Percentiles rank a stretch among this genome's conserved stretches.
These are phyloP conservation scores for Batkoa obscura DNA, from an alignment of 371 early-diverging fungal species.

Conservation along the genomic window DNA sequence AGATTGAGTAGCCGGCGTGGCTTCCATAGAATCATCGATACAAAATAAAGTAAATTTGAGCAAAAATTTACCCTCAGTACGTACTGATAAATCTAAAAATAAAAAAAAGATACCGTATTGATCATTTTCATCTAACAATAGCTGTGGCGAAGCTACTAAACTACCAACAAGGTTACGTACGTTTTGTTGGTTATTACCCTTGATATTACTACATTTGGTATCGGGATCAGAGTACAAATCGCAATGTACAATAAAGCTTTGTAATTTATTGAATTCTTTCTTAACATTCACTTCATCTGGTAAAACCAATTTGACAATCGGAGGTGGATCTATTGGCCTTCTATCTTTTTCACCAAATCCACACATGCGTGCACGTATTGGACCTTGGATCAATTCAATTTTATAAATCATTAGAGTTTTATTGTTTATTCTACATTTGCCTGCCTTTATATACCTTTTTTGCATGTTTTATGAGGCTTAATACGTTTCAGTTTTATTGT, in stretches of 20 bases:
- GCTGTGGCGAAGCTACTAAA: constrained; percentile 75
- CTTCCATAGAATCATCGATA: constrained; percentile 41
- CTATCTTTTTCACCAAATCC: constrained; percentile 50
- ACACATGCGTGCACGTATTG: constrained; percentile 42
- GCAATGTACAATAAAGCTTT: constrained; percentile 8
- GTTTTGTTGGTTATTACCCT: neutral
- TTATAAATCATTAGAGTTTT: no score
- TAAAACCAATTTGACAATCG: constrained; percentile 34
- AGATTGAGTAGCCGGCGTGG: constrained; percentile 60
- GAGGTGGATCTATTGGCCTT: constrained; percentile 53
- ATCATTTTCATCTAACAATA: constrained; percentile 65
- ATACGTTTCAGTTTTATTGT: no score
- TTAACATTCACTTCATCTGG: no score
- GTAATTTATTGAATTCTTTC: no score
- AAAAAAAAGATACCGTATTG: constrained; percentile 90
- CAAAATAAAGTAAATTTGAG: constrained; percentile 81
- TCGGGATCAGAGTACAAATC: constrained; percentile 13
- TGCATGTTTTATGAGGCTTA: no score
- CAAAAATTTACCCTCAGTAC: constrained; percentile 76
- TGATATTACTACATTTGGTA: constrained; percentile 11
- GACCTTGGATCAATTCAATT: constrained; percentile 32
- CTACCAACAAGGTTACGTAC: constrained; percentile 39
- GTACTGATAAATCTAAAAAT: constrained; percentile 82
- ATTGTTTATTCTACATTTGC: no score
- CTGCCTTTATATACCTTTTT: no score